Conservation (phyloP, 2,329 filamentous ascomycete species). For the Chaetomiaceae sp. region DNA sequence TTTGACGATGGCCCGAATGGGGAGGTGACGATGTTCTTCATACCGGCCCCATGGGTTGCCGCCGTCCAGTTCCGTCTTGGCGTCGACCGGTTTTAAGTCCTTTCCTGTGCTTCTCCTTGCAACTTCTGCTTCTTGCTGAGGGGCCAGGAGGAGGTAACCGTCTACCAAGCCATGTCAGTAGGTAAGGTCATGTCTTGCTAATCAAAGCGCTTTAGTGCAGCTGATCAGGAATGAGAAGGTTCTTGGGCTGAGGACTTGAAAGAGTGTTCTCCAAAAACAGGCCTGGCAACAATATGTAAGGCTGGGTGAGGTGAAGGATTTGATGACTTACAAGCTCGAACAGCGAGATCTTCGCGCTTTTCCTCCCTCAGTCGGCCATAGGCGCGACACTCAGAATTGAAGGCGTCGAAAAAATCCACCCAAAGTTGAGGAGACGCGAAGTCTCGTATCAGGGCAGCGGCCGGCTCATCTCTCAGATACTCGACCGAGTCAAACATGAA, state of each 20-base stretch:
- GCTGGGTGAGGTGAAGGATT: too few species aligned
- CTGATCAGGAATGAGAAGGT: too few species aligned
- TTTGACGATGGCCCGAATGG: constrained; percentile 17
- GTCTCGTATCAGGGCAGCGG: neutral
- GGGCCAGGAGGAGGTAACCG: constrained; percentile 15
- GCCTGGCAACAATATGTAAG: too few species aligned
- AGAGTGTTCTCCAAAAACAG: too few species aligned
- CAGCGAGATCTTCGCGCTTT: constrained; percentile 11
- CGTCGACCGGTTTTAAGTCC: neutral
- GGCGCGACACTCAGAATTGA: constrained; percentile 18
- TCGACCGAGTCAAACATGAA: neutral
- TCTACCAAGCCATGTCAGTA: neutral
- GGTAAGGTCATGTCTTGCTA: too few species aligned
- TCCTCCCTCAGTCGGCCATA: constrained; percentile 17
- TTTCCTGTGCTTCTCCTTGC: too few species aligned
- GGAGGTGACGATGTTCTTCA: constrained; percentile 9
- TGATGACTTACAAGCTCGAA: neutral
- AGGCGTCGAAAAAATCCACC: constrained; percentile 12
- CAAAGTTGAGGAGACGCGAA: constrained; percentile 2
- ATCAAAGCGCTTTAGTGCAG: too few species aligned
- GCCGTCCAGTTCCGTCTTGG: neutral
- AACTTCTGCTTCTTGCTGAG: constrained; percentile 5
- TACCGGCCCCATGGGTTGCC: neutral
- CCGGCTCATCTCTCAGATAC: neutral
- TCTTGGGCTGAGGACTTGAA: too few species aligned